phyloP scores from a whole-genome alignment of 305 asterid genomes.

The Fraxinus dipetala region DNA sequence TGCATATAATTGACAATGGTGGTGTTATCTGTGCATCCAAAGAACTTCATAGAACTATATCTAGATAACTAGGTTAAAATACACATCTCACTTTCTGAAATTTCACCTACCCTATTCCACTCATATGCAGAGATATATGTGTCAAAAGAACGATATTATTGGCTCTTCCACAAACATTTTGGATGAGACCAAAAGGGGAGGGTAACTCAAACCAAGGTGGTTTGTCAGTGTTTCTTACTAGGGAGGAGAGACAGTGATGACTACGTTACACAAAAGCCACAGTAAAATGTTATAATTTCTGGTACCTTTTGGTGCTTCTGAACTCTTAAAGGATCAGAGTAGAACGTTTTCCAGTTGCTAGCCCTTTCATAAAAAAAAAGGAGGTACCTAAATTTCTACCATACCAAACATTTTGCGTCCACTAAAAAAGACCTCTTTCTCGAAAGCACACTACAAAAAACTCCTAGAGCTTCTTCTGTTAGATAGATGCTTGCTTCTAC shows the following conservation, averaged over 20 bases:
- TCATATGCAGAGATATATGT: slow-evolving; percentile 5
- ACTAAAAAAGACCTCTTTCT: neutral
- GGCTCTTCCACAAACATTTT: neutral
- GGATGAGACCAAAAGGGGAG: neutral
- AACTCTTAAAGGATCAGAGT: neutral
- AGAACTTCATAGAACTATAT: neutral
- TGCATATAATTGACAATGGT: slow-evolving; percentile 30
- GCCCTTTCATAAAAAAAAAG: neutral
- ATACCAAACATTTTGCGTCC: neutral
- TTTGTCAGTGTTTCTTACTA: neutral
- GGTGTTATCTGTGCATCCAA: neutral
- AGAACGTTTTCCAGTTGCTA: neutral
- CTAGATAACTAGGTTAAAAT: slow-evolving; percentile 7
- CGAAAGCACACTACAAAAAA: neutral
- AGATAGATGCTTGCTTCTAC: neutral
- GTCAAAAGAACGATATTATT: neutral
- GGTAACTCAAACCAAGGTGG: neutral
- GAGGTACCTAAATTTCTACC: neutral
- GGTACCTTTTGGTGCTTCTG: neutral
- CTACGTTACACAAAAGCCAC: neutral
- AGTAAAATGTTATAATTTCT: neutral
- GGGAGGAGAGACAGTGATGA: neutral
- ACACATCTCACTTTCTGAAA: neutral
- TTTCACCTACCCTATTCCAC: neutral
- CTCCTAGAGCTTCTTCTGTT: neutral